These are phyloP conservation scores for Chloris gayana DNA, from an alignment of 176 grass and related monocot genomes.

Conservation along the genomic window DNA sequence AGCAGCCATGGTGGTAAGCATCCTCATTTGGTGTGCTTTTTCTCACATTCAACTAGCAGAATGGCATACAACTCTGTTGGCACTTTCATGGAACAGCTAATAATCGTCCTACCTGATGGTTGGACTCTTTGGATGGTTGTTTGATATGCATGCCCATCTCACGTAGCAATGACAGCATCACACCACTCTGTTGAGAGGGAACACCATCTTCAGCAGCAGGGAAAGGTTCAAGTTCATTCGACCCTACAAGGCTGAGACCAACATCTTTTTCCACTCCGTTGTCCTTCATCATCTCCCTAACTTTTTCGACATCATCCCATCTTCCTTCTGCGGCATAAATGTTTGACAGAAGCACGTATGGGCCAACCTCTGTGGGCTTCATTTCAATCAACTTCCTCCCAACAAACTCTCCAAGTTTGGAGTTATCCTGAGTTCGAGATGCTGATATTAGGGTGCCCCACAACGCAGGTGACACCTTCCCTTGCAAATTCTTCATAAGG, in stretches of 20 bases:
- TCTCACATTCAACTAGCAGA: background rate
- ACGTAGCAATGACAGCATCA: slow-evolving; percentile 32
- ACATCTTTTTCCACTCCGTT: slow-evolving; percentile 34
- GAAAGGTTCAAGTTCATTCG: background rate
- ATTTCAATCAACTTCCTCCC: slow-evolving; percentile 67
- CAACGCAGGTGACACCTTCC: slow-evolving; percentile 40
- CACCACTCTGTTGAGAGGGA: slow-evolving; percentile 11
- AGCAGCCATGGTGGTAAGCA: background rate
- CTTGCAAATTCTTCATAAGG: slow-evolving; percentile 37
- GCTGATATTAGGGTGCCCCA: slow-evolving; percentile 56
- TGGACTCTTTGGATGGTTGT: background rate
- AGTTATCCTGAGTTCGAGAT: slow-evolving; percentile 41
- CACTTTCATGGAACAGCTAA: background rate
- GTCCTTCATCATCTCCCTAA: slow-evolving; percentile 61
- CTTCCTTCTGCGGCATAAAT: slow-evolving; percentile 55
- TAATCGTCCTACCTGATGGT: background rate
- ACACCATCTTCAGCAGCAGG: background rate
- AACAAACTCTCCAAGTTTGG: slow-evolving; percentile 59
- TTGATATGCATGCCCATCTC: slow-evolving; percentile 46
- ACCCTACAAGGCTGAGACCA: slow-evolving; percentile 42
- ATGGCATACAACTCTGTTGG: background rate
- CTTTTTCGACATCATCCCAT: slow-evolving; percentile 67
- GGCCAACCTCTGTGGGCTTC: slow-evolving; percentile 49
- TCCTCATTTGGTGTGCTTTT: background rate
- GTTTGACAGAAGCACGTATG: slow-evolving; percentile 60